A percentile compares a stretch with the other conserved stretches of the same genome.
Conservation (phyloP, 2,329 filamentous ascomycete species). For the Dactylonectria macrodidyma region DNA sequence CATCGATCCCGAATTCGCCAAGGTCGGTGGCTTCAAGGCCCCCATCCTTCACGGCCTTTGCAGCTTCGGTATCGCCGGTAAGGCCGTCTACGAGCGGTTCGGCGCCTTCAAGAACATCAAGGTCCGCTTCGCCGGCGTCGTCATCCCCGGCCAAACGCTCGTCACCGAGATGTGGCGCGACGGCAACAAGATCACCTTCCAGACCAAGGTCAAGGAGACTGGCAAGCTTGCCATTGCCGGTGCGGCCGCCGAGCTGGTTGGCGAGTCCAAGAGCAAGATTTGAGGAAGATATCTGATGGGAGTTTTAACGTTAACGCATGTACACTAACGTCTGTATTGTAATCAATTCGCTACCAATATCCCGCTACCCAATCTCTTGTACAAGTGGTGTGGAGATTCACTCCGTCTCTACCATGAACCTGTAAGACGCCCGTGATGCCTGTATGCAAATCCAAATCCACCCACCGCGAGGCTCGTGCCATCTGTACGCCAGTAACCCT, state of each 20-base stretch:
- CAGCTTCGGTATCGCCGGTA: constrained; percentile 92
- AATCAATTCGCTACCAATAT: constrained; percentile 38
- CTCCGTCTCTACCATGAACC: constrained; percentile 24
- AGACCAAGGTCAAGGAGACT: constrained; percentile 91
- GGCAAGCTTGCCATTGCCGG: constrained; percentile 89
- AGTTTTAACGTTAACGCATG: constrained; percentile 36
- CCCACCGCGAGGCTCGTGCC: constrained; percentile 33
- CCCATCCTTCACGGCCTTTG: constrained; percentile 98
- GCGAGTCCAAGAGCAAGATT: constrained; percentile 50
- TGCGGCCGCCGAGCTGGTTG: constrained; percentile 82
- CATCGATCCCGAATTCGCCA: constrained; percentile 94
- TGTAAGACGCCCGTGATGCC: constrained; percentile 27
- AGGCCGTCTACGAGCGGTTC: constrained; percentile 89
- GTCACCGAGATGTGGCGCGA: constrained; percentile 97
- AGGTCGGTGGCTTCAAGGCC: constrained; percentile 93
- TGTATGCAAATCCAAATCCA: constrained; percentile 32
- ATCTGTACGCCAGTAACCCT: constrained; percentile 34
- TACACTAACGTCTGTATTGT: constrained; percentile 48
- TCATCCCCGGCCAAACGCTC: constrained; percentile 90
- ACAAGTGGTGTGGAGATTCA: constrained; percentile 22
- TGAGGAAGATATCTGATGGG: constrained; percentile 35
- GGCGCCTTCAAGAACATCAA: constrained; percentile 92
- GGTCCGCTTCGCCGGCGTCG: constrained; percentile 89
- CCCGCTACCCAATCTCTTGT: constrained; percentile 38
- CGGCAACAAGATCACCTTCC: constrained; percentile 83